Conservation (phyloP, 495 filamentous ascomycete species). For the Cenococcum geophilum region DNA sequence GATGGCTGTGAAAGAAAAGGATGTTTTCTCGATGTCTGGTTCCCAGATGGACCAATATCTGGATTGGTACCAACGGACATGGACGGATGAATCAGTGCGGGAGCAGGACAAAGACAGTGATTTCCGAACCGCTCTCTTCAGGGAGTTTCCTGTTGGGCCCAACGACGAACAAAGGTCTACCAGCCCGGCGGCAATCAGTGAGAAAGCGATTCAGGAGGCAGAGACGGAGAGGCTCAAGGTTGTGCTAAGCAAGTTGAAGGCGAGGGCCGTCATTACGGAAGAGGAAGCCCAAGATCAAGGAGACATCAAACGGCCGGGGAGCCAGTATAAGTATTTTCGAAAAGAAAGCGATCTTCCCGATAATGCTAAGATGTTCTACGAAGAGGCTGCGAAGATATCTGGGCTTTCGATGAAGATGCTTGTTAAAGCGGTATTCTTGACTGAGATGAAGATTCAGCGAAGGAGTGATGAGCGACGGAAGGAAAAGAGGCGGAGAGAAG, state of each 20-base stretch:
- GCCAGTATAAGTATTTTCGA: constrained; percentile 53
- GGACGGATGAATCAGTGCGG: constrained; percentile 42
- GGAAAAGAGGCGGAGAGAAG: constrained; percentile 34
- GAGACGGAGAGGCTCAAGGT: constrained; percentile 36
- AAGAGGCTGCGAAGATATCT: constrained; percentile 47
- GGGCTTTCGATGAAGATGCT: constrained; percentile 47
- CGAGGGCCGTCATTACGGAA: constrained; percentile 18
- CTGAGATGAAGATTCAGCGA: constrained; percentile 43
- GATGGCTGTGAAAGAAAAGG: constrained; percentile 52
- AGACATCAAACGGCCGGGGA: constrained; percentile 45
- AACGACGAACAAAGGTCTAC: neutral
- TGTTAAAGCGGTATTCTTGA: constrained; percentile 44
- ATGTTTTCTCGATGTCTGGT: constrained; percentile 62
- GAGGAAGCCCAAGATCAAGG: constrained; percentile 25
- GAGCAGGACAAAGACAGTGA: constrained; percentile 22
- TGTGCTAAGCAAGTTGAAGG: constrained; percentile 39
- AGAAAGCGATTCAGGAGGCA: constrained; percentile 10
- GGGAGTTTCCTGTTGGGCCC: constrained; percentile 47
- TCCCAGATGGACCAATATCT: constrained; percentile 73
- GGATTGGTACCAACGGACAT: constrained; percentile 80
- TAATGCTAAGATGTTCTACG: constrained; percentile 50
- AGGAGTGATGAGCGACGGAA: constrained; percentile 39
- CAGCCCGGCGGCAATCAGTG: neutral
- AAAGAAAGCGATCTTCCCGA: constrained; percentile 52
- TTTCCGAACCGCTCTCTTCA: constrained; percentile 41